These are phyloP conservation scores for Hydrangea macrophylla DNA, from an alignment of 148 eudicot species.

Conservation along the genomic window DNA sequence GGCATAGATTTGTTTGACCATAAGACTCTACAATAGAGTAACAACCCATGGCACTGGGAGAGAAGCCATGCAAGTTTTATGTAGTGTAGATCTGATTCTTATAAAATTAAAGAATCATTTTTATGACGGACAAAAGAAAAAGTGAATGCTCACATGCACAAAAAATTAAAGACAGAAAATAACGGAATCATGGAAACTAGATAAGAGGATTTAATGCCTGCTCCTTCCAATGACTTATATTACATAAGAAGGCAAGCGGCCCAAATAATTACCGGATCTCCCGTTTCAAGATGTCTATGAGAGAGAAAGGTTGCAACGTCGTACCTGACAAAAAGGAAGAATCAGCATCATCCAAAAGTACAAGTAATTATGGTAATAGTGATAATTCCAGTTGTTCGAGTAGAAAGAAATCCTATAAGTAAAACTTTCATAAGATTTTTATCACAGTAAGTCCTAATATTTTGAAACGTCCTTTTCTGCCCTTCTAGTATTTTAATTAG, in stretches of 20 bases:
- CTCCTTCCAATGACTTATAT: background rate
- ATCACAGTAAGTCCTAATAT: too few relatives aligned
- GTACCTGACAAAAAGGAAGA: constrained; percentile 50
- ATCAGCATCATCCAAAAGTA: constrained; percentile 13
- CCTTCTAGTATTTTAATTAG: too few relatives aligned
- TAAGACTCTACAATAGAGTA: background rate
- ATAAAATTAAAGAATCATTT: background rate
- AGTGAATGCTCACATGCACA: background rate
- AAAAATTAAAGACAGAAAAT: background rate
- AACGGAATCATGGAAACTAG: background rate
- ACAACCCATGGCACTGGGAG: background rate
- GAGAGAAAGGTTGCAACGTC: constrained; percentile 78
- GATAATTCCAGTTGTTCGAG: too few relatives aligned
- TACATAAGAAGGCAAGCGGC: constrained; percentile 3
- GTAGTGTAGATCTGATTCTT: background rate
- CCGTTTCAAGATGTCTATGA: constrained; percentile 68
- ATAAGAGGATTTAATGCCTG: background rate
- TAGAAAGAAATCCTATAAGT: too few relatives aligned
- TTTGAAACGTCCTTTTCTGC: too few relatives aligned
- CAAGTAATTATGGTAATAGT: background rate
- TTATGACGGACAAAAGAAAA: background rate
- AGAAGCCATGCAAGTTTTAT: background rate
- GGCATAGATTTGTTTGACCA: background rate
- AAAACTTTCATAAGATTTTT: too few relatives aligned
- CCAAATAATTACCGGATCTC: constrained; percentile 60